Evolutionary conservation across 495 filamentous ascomycete species (phyloP).

Genomic region (Hyaloscypha finlandica): DNA sequence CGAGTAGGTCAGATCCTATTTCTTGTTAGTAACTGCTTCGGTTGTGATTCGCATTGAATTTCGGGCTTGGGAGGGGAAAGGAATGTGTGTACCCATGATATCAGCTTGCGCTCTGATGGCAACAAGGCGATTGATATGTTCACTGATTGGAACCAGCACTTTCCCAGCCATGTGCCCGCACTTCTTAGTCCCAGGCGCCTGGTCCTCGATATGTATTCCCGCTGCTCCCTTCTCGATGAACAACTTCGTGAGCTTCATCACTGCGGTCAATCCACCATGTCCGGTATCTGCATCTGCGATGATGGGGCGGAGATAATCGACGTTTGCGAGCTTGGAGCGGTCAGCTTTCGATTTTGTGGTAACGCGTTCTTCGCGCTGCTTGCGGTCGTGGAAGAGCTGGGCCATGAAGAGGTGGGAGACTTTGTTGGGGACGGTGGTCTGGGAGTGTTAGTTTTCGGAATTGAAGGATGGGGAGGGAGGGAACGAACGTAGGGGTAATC

Average conservation of each 20-base stretch:
- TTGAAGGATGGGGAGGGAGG: background rate
- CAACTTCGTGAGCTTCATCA: slow-evolving; percentile 98
- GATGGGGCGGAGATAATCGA: slow-evolving; percentile 94
- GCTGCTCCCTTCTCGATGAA: slow-evolving; percentile 97
- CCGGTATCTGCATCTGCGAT: slow-evolving; percentile 97
- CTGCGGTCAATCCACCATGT: slow-evolving; percentile 92
- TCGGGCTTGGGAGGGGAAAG: background rate
- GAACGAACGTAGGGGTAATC: slow-evolving; percentile 90
- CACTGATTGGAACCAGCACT: slow-evolving; percentile 93
- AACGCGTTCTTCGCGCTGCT: slow-evolving; percentile 93
- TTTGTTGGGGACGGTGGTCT: slow-evolving; percentile 99
- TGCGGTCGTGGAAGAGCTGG: slow-evolving; percentile 98
- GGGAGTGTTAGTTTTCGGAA: slow-evolving; percentile 1
- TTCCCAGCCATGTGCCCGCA: slow-evolving; percentile 99
- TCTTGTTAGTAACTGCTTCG: slow-evolving; percentile 17
- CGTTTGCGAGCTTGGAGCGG: slow-evolving; percentile 73
- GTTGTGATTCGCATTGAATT: background rate
- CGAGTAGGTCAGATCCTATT: slow-evolving; percentile 76
- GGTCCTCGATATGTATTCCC: slow-evolving; percentile 98
- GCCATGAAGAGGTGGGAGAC: slow-evolving; percentile 96
- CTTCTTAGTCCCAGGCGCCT: slow-evolving; percentile 98
- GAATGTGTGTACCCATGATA: slow-evolving; percentile 76
- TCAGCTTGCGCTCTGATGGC: slow-evolving; percentile 97
- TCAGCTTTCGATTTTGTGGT: slow-evolving; percentile 67
- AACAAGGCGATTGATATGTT: slow-evolving; percentile 97